Base-by-base conservation (phyloP, 169 alveolate genomes). In the Cryptosporidium viatorum region DNA sequence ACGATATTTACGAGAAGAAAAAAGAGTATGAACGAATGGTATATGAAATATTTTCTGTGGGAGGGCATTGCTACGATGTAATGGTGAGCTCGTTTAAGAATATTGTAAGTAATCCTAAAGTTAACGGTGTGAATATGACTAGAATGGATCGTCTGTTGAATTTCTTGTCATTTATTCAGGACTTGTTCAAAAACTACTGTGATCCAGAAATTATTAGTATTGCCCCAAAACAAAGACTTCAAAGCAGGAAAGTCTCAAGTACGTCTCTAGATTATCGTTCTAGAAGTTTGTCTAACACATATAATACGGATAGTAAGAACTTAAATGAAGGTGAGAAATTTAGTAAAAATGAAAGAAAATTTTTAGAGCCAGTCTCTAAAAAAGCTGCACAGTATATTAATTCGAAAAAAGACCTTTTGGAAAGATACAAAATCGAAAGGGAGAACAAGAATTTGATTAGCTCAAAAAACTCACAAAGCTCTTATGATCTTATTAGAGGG, bases 61-160 rank as follows among this genome's bases (percentile, higher is more conserved):
- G 75, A 14, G 89, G 89, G 18, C 41, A 45, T 26, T 80, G 89
- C 23, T 37, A 9, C 9, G 74, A 80, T 18, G 50, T 80, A 23
- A 62, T 80, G 89, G 62, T 80, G 26, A 65, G 70, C 50, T 80
- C 89, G 26, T 80, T 80, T 37, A 59, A 45, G 23, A 65, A 65
- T 45, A 65, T 80, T 29, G 68, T 48, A 4, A 41, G 21, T 18
- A 59, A 62, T 65, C 62, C 65, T 7, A 65, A 65, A 62, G 68
- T 59, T 4, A 62, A 52, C 14, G 39, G 37, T 62, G 69, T 62
- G 7, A 62, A 23, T 62, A 80, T 65, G 80, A 80, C 80, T 8
- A 80, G 89, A 80, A 59, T 80, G 89, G 75, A 80, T 7, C 73
- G 89, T n/a, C 68, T 80, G 23, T 31, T 62, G 33, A 65, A 80